phyloP scores from a whole-genome alignment of 257 asterid species.

The Coffea eugenioides region DNA sequence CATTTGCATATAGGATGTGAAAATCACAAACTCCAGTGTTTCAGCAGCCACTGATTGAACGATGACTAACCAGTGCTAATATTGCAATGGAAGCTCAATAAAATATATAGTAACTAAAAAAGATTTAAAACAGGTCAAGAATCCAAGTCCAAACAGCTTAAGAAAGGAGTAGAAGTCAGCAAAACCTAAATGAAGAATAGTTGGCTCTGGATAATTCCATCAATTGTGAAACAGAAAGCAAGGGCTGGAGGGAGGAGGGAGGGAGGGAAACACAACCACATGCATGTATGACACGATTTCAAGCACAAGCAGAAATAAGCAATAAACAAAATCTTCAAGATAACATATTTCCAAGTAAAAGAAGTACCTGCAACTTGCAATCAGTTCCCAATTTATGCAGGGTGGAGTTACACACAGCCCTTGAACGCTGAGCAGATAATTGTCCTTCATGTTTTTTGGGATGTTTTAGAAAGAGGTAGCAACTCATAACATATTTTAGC shows the following conservation, averaged over 20 bases:
- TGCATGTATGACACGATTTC: background rate
- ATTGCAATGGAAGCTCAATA: background rate
- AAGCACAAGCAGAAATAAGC: background rate
- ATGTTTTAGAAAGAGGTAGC: conserved; percentile 78
- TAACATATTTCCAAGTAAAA: conserved; percentile 1
- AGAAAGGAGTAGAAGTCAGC: background rate
- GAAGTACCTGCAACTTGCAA: conserved; percentile 69
- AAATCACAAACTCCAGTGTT: background rate
- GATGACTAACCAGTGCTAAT: background rate
- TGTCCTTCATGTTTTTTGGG: conserved; percentile 71
- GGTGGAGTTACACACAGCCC: conserved; percentile 58
- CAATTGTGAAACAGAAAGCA: background rate
- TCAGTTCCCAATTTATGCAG: conserved; percentile 68
- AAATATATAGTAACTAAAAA: background rate
- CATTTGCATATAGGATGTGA: background rate
- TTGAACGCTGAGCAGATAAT: conserved; percentile 50
- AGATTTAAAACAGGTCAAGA: background rate
- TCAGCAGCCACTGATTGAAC: background rate
- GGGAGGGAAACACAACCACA: background rate
- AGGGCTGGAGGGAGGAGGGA: background rate
- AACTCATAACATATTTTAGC: conserved; percentile 72
- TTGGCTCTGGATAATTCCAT: background rate
- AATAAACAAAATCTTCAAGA: background rate
- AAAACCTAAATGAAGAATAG: background rate
- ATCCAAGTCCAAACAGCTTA: background rate